A percentile compares a stretch with the other conserved stretches of the same genome.
phyloP scores from a whole-genome alignment of 1,284 basidiomycete species.

The Malassezia caprae region DNA sequence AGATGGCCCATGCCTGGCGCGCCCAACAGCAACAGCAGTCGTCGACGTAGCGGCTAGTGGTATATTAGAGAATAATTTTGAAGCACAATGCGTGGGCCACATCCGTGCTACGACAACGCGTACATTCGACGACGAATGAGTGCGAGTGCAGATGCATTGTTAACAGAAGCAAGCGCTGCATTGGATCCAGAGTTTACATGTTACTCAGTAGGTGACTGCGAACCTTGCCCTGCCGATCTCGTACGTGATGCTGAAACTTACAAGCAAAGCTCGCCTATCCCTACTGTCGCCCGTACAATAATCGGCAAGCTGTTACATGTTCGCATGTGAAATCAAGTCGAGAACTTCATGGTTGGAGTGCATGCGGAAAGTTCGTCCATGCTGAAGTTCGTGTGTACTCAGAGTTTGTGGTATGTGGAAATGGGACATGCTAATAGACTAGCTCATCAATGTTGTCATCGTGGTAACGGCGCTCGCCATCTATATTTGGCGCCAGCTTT shows the following conservation, averaged over 20 bases:
- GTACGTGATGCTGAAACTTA: slow-evolving; percentile 5
- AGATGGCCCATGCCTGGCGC: slow-evolving; percentile 40
- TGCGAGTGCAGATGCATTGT: background rate
- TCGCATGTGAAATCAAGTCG: background rate
- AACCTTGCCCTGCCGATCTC: slow-evolving; percentile 22
- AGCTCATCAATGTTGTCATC: slow-evolving; percentile 9
- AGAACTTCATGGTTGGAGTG: slow-evolving; percentile 11
- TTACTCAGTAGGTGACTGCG: slow-evolving; percentile 20
- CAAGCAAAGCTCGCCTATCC: slow-evolving; percentile 17
- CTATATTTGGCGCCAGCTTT: slow-evolving; percentile 16
- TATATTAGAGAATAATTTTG: background rate
- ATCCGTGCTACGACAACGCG: background rate
- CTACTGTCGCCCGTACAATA: slow-evolving; percentile 37
- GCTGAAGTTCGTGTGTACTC: slow-evolving; percentile 8
- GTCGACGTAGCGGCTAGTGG: background rate
- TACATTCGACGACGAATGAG: background rate
- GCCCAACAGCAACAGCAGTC: slow-evolving; percentile 19
- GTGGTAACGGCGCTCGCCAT: slow-evolving; percentile 4
- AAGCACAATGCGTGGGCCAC: background rate
- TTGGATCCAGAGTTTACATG: slow-evolving; percentile 16
- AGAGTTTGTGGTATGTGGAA: slow-evolving; percentile 12
- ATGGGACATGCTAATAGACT: background rate
- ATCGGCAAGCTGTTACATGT: slow-evolving; percentile 26
- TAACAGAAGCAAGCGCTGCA: background rate
- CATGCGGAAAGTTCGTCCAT: slow-evolving; percentile 17